Conservation (phyloP, 2,329 filamentous ascomycete species). For the Aspergillus aculeatus region DNA sequence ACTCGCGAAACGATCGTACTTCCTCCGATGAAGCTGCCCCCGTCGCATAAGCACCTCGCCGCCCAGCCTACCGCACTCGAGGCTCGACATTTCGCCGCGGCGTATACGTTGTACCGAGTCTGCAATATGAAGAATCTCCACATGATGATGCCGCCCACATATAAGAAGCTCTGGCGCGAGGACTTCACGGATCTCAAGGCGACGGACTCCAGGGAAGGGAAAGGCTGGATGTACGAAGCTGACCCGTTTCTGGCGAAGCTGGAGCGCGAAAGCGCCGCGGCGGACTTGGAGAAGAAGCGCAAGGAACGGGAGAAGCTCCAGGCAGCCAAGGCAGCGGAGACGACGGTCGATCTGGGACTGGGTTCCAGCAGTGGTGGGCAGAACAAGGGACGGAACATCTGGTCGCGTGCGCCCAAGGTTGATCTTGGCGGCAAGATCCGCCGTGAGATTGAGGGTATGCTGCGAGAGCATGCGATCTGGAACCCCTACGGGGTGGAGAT, state of each 20-base stretch:
- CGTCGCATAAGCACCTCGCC: constrained; percentile 72
- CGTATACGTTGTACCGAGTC: constrained; percentile 85
- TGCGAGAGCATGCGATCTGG: constrained; percentile 79
- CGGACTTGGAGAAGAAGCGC: constrained; percentile 73
- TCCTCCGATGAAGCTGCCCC: constrained; percentile 78
- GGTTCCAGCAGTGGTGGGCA: constrained; percentile 30
- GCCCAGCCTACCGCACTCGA: constrained; percentile 78
- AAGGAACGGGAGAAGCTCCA: constrained; percentile 63
- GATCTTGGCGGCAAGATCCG: constrained; percentile 86
- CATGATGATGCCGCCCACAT: constrained; percentile 87
- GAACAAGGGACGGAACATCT: constrained; percentile 63
- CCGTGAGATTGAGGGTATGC: constrained; percentile 72
- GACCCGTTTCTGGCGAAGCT: constrained; percentile 83
- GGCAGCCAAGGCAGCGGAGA: constrained; percentile 63
- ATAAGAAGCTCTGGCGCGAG: constrained; percentile 85
- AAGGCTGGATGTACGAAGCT: constrained; percentile 88
- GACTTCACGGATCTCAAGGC: constrained; percentile 81
- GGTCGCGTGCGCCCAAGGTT: constrained; percentile 82
- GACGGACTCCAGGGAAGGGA: constrained; percentile 72
- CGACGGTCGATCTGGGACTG: constrained; percentile 56
- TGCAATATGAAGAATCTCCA: constrained; percentile 96
- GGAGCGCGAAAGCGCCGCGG: constrained; percentile 76
- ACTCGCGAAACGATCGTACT: constrained; percentile 74
- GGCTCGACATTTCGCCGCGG: constrained; percentile 88
- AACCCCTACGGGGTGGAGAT: constrained; percentile 76